Evolutionary conservation across 257 asterid genomes (phyloP).

Genomic region (Capsicum baccatum): DNA sequence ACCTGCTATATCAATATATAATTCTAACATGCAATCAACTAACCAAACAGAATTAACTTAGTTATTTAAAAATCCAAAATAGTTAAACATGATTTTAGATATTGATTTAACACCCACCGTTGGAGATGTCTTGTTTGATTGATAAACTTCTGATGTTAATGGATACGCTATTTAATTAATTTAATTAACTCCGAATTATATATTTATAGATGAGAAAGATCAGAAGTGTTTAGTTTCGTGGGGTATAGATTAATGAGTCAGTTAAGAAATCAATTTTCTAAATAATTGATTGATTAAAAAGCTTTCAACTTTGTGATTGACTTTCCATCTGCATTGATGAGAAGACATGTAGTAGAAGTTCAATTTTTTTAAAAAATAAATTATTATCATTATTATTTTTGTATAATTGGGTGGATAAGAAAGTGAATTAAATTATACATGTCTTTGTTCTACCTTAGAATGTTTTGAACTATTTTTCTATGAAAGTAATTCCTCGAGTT

Average conservation of each 20-base stretch:
- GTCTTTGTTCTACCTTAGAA: neutral
- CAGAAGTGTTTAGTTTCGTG: constrained; percentile 57
- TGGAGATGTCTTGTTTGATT: constrained; percentile 65
- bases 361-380: no score
- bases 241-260: constrained; percentile 64
- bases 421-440: neutral
- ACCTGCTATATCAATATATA: neutral
- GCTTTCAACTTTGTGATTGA: constrained; percentile 57
- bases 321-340: constrained; percentile 62
- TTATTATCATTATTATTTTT: no score
- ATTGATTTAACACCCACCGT: constrained; percentile 78
- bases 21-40: neutral
- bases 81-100: constrained; percentile 42
- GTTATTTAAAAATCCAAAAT: constrained; percentile 20
- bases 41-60: constrained; percentile 26
- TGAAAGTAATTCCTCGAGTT: neutral
- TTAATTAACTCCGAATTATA: neutral
- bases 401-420: neutral
- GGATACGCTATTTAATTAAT: constrained; percentile 36
- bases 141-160: constrained; percentile 61
- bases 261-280: constrained; percentile 68
- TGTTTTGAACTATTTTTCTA: neutral
- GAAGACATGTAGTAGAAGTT: constrained; percentile 1
- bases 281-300: constrained; percentile 32
- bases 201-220: neutral